Base-by-base conservation (phyloP, 208 protist species). In the Strigomonas culicis region DNA sequence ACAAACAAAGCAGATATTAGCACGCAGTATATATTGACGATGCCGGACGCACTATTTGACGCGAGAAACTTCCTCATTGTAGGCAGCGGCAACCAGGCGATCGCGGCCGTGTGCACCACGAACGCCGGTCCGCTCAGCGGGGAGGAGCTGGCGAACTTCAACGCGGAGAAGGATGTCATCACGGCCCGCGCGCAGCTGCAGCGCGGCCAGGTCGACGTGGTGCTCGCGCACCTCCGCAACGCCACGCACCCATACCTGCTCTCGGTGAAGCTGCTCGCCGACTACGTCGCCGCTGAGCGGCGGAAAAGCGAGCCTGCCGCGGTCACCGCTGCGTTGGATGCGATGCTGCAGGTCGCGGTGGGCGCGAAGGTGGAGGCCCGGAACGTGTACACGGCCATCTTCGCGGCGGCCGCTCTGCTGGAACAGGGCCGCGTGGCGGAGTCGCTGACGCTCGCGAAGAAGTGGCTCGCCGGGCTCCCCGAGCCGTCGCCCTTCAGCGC, bases 1-100 rank as follows among this genome's bases (percentile, higher is more conserved):
- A n/a, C 4, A 43, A 61, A 61, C 2, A 4, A 61, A 61, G 17
- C 17, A 19, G 3, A 21, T 21, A 4, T 21, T 52, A 52, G 6
- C 47, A 31, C 24, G 30, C 34, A 43, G 7, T 46, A 46, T 46
- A n/a, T 46, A 46, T 46, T 17, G 39, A 66, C 25, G 13, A 93
- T 90, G 86, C 73, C 82, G 0, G 88, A 97, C 77, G 77, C 77
- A 1, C 80, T 97, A 17, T 97, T 87, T 51, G 91, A 97, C 50
- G 83, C 77, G 31, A 76, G 93, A 46, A 95, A 96, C 59, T 78
- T 77, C 51, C 68, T 97, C n/a, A 71, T 71, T 0, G 67, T 96
- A 0, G 93, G 93, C 41, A 95, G 96, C 78, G 95, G 81, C 63
- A 74, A 90, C 61, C 79, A 90, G 44, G 86, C 77, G 44, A 77